Percentiles rank a stretch among this genome's conserved stretches.
These are phyloP conservation scores for Carex littledalei DNA, from an alignment of 176 grass and related monocot species.

Conservation along the genomic window DNA sequence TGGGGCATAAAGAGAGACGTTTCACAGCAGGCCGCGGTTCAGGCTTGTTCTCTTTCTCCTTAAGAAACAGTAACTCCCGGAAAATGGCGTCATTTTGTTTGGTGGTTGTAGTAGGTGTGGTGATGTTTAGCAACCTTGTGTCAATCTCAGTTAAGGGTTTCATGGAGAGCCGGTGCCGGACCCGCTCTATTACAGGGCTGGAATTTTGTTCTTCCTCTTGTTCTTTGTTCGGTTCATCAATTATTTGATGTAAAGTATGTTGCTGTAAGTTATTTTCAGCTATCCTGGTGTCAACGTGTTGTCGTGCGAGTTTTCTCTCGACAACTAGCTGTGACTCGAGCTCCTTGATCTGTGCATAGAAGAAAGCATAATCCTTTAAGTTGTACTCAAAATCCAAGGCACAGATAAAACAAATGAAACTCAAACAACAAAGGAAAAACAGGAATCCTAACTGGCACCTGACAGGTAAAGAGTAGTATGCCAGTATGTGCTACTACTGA, in stretches of 20 bases:
- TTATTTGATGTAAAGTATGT: slow-evolving; percentile 35
- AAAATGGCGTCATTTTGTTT: slow-evolving; percentile 41
- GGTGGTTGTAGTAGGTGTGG: slow-evolving; percentile 49
- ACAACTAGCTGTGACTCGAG: slow-evolving; percentile 79
- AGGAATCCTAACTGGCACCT: neutral
- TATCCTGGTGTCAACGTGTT: slow-evolving; percentile 90
- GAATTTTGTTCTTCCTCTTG: neutral
- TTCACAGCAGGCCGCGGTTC: slow-evolving; percentile 4
- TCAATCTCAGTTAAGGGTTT: slow-evolving; percentile 17
- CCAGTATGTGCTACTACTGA: neutral
- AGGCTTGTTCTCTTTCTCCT: slow-evolving; percentile 78
- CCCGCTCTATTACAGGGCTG: slow-evolving; percentile 40
- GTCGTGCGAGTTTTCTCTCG: slow-evolving; percentile 84
- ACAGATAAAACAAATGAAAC: neutral
- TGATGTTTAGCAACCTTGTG: slow-evolving; percentile 20
- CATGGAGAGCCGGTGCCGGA: slow-evolving; percentile 28
- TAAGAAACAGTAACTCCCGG: slow-evolving; percentile 41
- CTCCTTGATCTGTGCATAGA: slow-evolving; percentile 67
- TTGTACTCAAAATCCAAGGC: neutral
- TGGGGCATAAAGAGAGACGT: slow-evolving; percentile 9
- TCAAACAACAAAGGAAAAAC: neutral
- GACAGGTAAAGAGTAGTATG: neutral
- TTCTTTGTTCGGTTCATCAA: slow-evolving; percentile 29
- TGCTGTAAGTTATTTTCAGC: slow-evolving; percentile 67
- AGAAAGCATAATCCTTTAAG: neutral